phyloP scores from a whole-genome alignment of 169 alveolate genomes.

The Pseudocohnilembus persalinus region DNA sequence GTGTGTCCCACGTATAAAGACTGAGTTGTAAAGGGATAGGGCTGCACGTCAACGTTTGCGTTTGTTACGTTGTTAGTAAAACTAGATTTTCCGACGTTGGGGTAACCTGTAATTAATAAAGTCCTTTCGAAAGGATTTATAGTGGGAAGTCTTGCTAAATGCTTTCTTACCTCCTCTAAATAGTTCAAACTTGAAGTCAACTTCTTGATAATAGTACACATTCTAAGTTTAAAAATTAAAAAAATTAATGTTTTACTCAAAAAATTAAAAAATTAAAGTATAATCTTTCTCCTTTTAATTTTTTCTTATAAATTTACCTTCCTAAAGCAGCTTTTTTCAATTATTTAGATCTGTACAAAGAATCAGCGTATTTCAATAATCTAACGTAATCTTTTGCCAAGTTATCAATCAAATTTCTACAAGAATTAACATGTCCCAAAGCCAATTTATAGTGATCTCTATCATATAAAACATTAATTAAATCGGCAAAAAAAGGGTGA shows the following conservation, averaged over 20 bases:
- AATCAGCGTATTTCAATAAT: slow-evolving; percentile 95
- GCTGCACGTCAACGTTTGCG: slow-evolving; percentile 98
- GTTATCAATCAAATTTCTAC: slow-evolving; percentile 91
- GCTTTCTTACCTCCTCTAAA: slow-evolving; percentile 99
- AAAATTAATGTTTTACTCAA: not conserved
- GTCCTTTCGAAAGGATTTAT: slow-evolving; percentile 96
- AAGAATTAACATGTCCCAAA: slow-evolving; percentile 96
- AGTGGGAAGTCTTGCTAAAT: slow-evolving; percentile 95
- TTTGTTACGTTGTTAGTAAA: slow-evolving; percentile 96
- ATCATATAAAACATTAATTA: slow-evolving; percentile 97
- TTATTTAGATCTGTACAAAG: slow-evolving; percentile 97
- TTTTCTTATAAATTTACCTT: slow-evolving; percentile 5
- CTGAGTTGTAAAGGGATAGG: slow-evolving; percentile 99
- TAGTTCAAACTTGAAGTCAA: slow-evolving; percentile 93
- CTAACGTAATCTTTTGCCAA: slow-evolving; percentile 97
- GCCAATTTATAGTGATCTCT: slow-evolving; percentile 99
- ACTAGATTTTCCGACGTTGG: slow-evolving; percentile 98
- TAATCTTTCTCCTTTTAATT: not conserved
- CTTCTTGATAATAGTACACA: slow-evolving; percentile 96
- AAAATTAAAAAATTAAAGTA: not conserved
- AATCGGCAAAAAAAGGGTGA: slow-evolving; percentile 99
- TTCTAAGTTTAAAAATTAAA: slow-evolving; percentile 54
- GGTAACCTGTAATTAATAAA: slow-evolving; percentile 96
- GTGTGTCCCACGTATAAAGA: slow-evolving; percentile 99
- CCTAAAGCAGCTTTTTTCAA: slow-evolving; percentile 99